phyloP scores from a whole-genome alignment of 1,284 basidiomycete genomes.

The Pterulicium gracile region DNA sequence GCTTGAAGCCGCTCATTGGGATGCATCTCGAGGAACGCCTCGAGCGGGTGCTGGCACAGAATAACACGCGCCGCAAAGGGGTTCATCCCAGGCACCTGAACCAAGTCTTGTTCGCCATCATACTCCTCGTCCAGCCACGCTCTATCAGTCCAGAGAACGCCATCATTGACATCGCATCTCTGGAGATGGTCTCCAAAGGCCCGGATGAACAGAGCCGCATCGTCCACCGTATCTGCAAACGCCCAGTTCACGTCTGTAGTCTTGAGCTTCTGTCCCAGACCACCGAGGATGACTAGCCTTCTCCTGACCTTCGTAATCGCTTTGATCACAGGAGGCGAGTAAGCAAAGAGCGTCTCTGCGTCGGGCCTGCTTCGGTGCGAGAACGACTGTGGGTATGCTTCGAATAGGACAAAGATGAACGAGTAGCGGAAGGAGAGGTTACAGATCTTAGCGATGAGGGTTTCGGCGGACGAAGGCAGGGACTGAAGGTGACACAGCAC shows the following conservation, averaged over 20 bases:
- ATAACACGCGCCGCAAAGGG: constrained; percentile 51
- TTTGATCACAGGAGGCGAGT: constrained; percentile 54
- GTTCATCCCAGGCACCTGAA: constrained; percentile 49
- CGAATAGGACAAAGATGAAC: constrained; percentile 47
- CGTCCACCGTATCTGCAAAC: constrained; percentile 47
- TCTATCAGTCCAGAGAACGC: constrained; percentile 45
- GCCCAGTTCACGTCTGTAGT: constrained; percentile 35
- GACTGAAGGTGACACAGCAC: not conserved
- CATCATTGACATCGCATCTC: constrained; percentile 26
- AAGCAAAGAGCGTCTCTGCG: constrained; percentile 26
- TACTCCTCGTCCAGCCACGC: constrained; percentile 47
- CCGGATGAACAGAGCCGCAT: constrained; percentile 43
- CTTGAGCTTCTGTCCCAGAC: constrained; percentile 33
- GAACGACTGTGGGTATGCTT: constrained; percentile 44
- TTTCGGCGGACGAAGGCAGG: constrained; percentile 38
- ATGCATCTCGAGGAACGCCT: constrained; percentile 41
- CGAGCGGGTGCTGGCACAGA: constrained; percentile 40
- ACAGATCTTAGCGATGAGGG: constrained; percentile 27
- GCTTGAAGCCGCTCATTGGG: constrained; percentile 34
- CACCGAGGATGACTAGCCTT: constrained; percentile 48
- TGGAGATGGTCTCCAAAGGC: constrained; percentile 46
- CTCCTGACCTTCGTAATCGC: constrained; percentile 53
- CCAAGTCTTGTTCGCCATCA: constrained; percentile 49
- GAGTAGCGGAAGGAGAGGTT: constrained; percentile 48
- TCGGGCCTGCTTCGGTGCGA: constrained; percentile 14